phyloP scores from a whole-genome alignment of 2,329 filamentous ascomycete genomes.

The Drechslera avenae region DNA sequence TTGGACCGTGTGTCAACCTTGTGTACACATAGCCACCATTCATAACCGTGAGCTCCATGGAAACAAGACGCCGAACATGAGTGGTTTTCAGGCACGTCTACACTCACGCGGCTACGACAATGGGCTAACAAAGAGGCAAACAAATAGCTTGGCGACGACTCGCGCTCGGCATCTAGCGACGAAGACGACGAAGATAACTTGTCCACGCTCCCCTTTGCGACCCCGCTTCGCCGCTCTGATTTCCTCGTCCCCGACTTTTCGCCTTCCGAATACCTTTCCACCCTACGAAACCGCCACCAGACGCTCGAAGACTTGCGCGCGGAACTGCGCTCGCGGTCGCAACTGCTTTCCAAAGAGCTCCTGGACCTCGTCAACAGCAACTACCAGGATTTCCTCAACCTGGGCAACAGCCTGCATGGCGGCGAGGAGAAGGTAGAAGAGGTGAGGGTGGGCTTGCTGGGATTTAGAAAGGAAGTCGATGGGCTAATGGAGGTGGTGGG shows the following conservation, averaged over 20 bases:
- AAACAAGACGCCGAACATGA: conserved; percentile 47
- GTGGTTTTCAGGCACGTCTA: conserved; percentile 54
- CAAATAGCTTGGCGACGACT: conserved; percentile 19
- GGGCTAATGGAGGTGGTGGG: conserved; percentile 71
- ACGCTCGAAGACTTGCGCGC: conserved; percentile 90
- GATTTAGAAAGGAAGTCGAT: conserved; percentile 82
- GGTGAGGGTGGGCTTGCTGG: conserved; percentile 82
- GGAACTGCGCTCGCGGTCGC: conserved; percentile 81
- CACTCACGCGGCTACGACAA: neutral
- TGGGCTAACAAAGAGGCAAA: conserved; percentile 1
- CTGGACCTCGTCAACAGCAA: conserved; percentile 95
- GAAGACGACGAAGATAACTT: conserved; percentile 62
- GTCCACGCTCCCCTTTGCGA: conserved; percentile 80
- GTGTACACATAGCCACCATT: no score
- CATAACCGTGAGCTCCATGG: conserved; percentile 12
- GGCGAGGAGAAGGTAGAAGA: conserved; percentile 93
- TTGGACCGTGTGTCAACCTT: conserved; percentile 4
- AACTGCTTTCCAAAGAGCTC: conserved; percentile 81
- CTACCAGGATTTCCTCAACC: conserved; percentile 85
- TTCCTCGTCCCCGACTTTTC: conserved; percentile 80
- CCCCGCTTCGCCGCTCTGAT: conserved; percentile 78
- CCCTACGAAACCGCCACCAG: conserved; percentile 85
- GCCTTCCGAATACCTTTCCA: conserved; percentile 80
- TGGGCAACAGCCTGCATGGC: conserved; percentile 80
- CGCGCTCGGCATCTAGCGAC: conserved; percentile 11